Base-by-base conservation (phyloP, 2,329 filamentous ascomycete genomes). In the Colletotrichum sp. region DNA sequence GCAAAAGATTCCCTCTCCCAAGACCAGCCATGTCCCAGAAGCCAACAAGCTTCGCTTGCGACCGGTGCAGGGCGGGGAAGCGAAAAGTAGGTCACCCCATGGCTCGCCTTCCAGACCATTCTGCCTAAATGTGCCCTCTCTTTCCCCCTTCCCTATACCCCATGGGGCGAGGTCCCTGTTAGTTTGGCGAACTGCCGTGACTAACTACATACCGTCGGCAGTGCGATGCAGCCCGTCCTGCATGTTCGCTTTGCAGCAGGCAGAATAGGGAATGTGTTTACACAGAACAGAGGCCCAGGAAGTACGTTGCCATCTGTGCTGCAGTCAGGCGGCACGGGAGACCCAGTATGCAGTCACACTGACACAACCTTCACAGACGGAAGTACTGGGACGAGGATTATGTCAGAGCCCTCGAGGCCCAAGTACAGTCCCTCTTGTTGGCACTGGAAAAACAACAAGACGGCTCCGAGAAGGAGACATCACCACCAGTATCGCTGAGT, bases 381-480 rank as follows among this genome's bases (percentile, higher is more conserved):
- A 78, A 78, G 62, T 78, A 78, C 48, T 78, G 77, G 77, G 77
- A 78, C 58, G 77, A 77, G n/a, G 77, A 78, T 28, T 78, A 78
- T 65, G 77, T 78, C 56, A 74, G 68, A 65, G 76, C 75, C 12
- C 75, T 78, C n/a, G 77, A 78, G 28, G 71, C 76, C 6, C 77
- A 78, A 27, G 77, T 78, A 25, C 71, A 77, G 36, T 75, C 75
- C 1, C 58, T 78, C n/a, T 68, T 78, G 32, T 56, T 70, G 39
- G 77, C 71, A 12, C 66, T 78, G 22, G 68, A 78, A 27, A 74
- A 70, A 60, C 74, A 77, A 30, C 55, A 67, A 16, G 36, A 67
- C 12, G 36, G 62, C 36, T 43, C 34, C 4, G 71, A 60, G 48
- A 61, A 48, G 22, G 67, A 74, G 28, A 48, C 60, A 25, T 74